Conservation (phyloP, 306 rosid genomes). For the Malus sieversii region DNA sequence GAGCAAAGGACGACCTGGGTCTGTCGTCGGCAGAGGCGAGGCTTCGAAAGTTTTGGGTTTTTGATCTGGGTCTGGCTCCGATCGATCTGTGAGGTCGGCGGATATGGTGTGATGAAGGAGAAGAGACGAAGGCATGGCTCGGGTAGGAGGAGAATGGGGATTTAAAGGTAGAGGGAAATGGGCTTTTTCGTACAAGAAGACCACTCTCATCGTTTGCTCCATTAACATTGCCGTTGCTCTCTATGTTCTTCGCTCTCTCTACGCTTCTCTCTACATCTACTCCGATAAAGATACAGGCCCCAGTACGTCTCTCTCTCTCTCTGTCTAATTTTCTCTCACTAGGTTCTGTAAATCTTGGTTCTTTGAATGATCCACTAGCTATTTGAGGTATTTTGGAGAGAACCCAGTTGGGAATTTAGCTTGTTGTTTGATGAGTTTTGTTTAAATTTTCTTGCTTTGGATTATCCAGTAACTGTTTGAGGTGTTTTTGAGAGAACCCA, state of each 20-base stretch:
- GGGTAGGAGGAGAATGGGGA: constrained; percentile 52
- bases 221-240: constrained; percentile 89
- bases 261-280: constrained; percentile 79
- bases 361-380: background rate
- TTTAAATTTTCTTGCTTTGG: background rate
- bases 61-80: background rate
- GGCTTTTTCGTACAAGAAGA: constrained; percentile 75
- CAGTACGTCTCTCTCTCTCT: constrained; percentile 33
- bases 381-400: background rate
- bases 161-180: constrained; percentile 55
- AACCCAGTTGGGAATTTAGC: background rate
- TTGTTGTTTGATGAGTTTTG: background rate
- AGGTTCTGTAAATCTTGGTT: background rate
- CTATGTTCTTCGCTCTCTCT: constrained; percentile 75
- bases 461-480: background rate
- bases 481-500: constrained; percentile 2
- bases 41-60: background rate
- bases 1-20: background rate
- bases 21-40: background rate
- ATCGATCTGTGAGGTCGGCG: constrained; percentile 14
- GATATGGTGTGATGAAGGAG: constrained; percentile 83
- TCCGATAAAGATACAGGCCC: constrained; percentile 52
- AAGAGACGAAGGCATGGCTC: constrained; percentile 65
- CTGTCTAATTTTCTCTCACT: background rate
- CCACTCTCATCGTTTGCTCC: constrained; percentile 65